Evolutionary conservation across 2,329 filamentous ascomycete species (phyloP), one percentile per base, ranked within the genome.

Genomic region (Nemania sp.): DNA sequence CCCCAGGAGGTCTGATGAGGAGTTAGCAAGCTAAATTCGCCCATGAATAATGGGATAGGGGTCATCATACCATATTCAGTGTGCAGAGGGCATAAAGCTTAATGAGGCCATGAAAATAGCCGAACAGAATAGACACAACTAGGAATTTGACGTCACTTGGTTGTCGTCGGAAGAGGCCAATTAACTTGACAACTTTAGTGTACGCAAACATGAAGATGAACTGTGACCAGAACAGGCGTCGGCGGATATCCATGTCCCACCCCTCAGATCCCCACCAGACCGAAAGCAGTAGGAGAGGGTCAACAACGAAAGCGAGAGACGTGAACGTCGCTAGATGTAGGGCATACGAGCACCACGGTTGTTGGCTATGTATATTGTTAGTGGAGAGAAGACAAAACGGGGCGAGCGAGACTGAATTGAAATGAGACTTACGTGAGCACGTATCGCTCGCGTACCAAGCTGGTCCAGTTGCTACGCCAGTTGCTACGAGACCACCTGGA

Each of bases 381-480:
- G 57, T 60, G 11, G 53, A n/a, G 53, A n/a, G 15, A 38, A 38
- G 41, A 24, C 8, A 58, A 35, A 32, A 26, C 10, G 29, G 22
- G 27, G 51, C 59, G 29, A 35, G 32, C n/a, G 22, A 26, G 6
- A 18, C 18, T n/a, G 3, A 5, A n/a, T n/a, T 20, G 15, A 47
- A 24, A 51, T 10, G 18, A 63, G 11, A 89, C 93, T 90, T 87
- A 97, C 94, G 83, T 90, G 89, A 92, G 93, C 76, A 98, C 93
- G 77, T 93, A 88, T 78, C 91, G 85, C 82, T 98, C 95, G 71
- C 89, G 88, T 72, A 95, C 87, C 77, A 98, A 86, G 80, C 93
- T 98, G 60, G 93, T 98, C 81, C 93, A 90, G 80, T 98, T 98
- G 84, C 94, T 97, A 78, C 95, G 88, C 95, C 95, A 98, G 82